These are phyloP conservation scores for Brachypodium distachyon DNA, from an alignment of 202 grass and related monocot genomes.

Conservation along the genomic window DNA sequence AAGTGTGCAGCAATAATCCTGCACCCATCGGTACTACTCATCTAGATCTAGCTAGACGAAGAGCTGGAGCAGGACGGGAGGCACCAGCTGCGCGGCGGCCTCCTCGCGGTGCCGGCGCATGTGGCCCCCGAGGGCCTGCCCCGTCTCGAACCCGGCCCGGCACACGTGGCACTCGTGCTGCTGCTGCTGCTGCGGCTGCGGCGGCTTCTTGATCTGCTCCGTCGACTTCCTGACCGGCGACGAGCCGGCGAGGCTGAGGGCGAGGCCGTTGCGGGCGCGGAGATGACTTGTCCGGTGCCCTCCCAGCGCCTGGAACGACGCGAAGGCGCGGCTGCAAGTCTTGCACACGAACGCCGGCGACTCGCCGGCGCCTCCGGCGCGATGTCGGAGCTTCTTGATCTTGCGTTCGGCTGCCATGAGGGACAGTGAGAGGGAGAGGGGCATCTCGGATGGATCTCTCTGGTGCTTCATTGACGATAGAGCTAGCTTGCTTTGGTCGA, in stretches of 20 bases:
- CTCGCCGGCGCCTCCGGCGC: neutral
- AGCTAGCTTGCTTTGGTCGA: too few species aligned
- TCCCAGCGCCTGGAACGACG: constrained; percentile 63
- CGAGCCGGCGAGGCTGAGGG: neutral
- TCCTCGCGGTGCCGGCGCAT: constrained; percentile 55
- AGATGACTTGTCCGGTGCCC: constrained; percentile 63
- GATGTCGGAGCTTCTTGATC: neutral
- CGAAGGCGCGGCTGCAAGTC: constrained; percentile 55
- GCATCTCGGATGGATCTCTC: neutral
- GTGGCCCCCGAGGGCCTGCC: constrained; percentile 66
- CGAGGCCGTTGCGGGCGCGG: constrained; percentile 31
- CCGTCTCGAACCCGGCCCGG: constrained; percentile 27
- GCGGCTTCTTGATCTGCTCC: too few species aligned
- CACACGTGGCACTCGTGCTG: constrained; percentile 30
- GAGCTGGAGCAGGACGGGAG: constrained; percentile 32
- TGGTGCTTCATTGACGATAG: neutral
- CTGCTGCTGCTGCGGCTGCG: too few species aligned
- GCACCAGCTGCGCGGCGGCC: neutral
- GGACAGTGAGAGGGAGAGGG: neutral
- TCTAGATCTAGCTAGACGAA: constrained; percentile 11
- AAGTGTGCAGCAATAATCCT: neutral
- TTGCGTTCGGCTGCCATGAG: neutral
- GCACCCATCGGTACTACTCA: too few species aligned
- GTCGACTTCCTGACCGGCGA: neutral
- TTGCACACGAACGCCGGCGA: constrained; percentile 56